Evolutionary conservation across 2,329 filamentous ascomycete genomes (phyloP).

Genomic region (Ophiostoma tasmaniense): DNA sequence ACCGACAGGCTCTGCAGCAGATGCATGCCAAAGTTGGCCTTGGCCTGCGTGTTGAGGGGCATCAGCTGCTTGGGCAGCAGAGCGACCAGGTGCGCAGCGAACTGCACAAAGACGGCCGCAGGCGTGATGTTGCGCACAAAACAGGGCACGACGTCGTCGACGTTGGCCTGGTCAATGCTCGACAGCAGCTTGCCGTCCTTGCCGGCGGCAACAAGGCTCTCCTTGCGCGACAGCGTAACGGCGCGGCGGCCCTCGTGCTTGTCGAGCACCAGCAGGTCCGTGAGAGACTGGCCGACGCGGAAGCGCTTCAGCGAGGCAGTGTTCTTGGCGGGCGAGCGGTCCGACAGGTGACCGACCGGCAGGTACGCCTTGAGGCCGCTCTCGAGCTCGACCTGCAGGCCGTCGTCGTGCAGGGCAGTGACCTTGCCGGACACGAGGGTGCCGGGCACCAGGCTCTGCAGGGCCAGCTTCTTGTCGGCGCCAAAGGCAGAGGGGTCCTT

Average conservation of each 20-base stretch:
- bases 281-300: constrained; percentile 71
- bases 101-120: constrained; percentile 81
- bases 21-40: constrained; percentile 67
- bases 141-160: constrained; percentile 61
- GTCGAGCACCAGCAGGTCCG: constrained; percentile 75
- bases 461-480: constrained; percentile 63
- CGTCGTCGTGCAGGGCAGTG: constrained; percentile 70
- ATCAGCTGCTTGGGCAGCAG: constrained; percentile 74
- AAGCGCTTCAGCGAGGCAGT: constrained; percentile 70
- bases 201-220: constrained; percentile 67
- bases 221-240: constrained; percentile 73
- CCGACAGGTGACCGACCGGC: constrained; percentile 69
- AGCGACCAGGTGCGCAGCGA: constrained; percentile 67
- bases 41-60: constrained; percentile 39
- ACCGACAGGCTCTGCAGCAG: constrained; percentile 68
- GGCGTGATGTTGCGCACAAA: constrained; percentile 79
- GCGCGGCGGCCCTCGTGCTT: constrained; percentile 71
- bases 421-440: constrained; percentile 69
- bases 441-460: constrained; percentile 66
- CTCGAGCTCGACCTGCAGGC: constrained; percentile 67
- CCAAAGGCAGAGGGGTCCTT: constrained; percentile 78
- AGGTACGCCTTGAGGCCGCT: constrained; percentile 70
- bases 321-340: constrained; percentile 74
- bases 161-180: constrained; percentile 60
- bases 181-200: constrained; percentile 64